A percentile compares a stretch with the other conserved stretches of the same genome.
Evolutionary conservation across 2,329 filamentous ascomycete genomes (phyloP).

Genomic region (Penicillium sclerotiorum): DNA sequence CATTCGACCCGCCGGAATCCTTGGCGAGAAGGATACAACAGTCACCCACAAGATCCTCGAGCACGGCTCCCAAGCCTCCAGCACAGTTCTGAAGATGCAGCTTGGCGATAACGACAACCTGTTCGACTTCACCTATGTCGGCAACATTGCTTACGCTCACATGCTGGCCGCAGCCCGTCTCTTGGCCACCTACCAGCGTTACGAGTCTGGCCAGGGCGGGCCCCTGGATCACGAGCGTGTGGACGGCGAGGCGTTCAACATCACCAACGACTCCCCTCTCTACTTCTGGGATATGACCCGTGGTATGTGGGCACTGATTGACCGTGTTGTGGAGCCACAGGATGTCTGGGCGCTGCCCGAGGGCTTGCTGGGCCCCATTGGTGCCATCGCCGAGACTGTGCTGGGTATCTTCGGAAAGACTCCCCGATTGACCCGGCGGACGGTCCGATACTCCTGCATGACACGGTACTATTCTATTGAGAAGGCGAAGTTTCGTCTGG

Average conservation of each 20-base stretch:
- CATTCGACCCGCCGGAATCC: constrained; percentile 84
- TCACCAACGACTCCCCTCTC: constrained; percentile 85
- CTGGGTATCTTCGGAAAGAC: constrained; percentile 48
- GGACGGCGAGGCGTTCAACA: constrained; percentile 84
- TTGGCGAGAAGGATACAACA: constrained; percentile 85
- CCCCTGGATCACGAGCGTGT: constrained; percentile 73
- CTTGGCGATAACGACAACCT: constrained; percentile 74
- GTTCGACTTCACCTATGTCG: constrained; percentile 71
- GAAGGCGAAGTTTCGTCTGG: constrained; percentile 50
- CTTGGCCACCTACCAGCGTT: constrained; percentile 57
- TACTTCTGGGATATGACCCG: constrained; percentile 91
- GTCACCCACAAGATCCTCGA: constrained; percentile 73
- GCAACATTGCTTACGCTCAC: constrained; percentile 76
- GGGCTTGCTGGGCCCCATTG: constrained; percentile 42
- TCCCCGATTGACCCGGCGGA: constrained; percentile 48
- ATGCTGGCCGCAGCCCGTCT: constrained; percentile 77
- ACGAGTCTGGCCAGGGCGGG: constrained; percentile 53
- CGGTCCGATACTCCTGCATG: constrained; percentile 52
- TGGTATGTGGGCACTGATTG: constrained; percentile 67
- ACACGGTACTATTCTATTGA: constrained; percentile 51
- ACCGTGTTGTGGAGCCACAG: constrained; percentile 46
- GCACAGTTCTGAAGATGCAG: constrained; percentile 72
- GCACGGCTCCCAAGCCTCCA: constrained; percentile 61
- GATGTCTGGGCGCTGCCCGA: constrained; percentile 47
- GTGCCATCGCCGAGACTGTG: constrained; percentile 45